Evolutionary conservation across 2,329 filamentous ascomycete species (phyloP).

Genomic region (Neofusicoccum laricinum): DNA sequence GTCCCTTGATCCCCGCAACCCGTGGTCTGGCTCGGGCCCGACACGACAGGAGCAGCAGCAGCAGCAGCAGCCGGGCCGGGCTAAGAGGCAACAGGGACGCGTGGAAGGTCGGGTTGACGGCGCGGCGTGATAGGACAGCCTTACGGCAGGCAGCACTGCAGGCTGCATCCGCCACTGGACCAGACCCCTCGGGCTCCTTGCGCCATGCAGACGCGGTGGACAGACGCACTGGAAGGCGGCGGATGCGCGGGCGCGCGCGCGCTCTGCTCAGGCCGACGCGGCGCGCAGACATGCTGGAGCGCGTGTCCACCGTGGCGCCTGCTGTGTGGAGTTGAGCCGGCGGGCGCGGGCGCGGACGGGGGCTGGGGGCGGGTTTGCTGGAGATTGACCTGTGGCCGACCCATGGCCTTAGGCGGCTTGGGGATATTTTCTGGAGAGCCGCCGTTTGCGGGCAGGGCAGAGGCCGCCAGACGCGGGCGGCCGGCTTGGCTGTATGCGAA

Average conservation of each 20-base stretch:
- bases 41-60: not conserved
- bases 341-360: not conserved
- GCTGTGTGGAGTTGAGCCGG: not conserved
- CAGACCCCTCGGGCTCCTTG: not conserved
- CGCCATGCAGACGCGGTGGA: not conserved
- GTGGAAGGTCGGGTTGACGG: slow-evolving; percentile 5
- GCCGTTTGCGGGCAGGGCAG: not conserved
- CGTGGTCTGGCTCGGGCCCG: not conserved
- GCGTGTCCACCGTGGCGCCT: not conserved
- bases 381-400: not conserved
- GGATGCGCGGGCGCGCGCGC: no score
- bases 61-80: not conserved
- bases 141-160: slow-evolving; percentile 12
- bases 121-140: not conserved
- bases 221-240: not conserved
- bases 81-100: slow-evolving; percentile 1
- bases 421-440: not conserved
- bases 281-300: no score
- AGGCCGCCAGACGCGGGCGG: no score
- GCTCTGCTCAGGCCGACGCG: no score
- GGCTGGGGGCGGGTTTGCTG: not conserved
- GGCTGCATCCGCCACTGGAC: not conserved
- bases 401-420: not conserved
- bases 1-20: not conserved
- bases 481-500: not conserved